Evolutionary conservation across 202 grass and related monocot genomes (phyloP), one percentile per base, ranked within the genome.

Genomic region (Panicum hallii): DNA sequence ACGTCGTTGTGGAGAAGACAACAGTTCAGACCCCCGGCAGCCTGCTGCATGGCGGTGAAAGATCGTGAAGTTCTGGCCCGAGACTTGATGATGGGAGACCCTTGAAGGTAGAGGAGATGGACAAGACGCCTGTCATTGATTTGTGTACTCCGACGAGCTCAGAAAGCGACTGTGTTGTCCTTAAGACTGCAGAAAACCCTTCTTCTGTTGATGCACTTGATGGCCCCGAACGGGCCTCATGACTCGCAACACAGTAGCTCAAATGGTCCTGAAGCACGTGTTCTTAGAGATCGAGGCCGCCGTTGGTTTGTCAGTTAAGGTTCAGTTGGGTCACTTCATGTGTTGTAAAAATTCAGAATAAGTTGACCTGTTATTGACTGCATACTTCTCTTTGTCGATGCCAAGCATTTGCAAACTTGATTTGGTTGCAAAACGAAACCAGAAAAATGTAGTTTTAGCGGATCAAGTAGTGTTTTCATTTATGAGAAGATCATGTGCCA

Each of bases 141-240:
- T 78, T 85, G 52, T 61, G 42, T 42, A 85, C 49, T 16, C 20
- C 52, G 30, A 56, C 63, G 67, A 85, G 13, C 57, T 85, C 83
- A 70, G 83, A 79, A 13, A 70, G 42, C 20, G 64, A 85, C 6
- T 79, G 43, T 26, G 54, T 12, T 11, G 60, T 84, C 5, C 48
- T 32, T 65, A 65, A 16, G 63, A 65, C 63, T 32, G 2, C 3
- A 6, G 26, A 0, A 63, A 15, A 32, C 26, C 56, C 54, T 60
- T 11, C 58, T 36, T 38, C 63, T 38, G 32, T n/a, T n/a, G n/a
- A n/a, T n/a, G n/a, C n/a, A n/a, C n/a, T 65, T 16, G 63, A 65
- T 65, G 14, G 63, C 32, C 61, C 32, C 6, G 17, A 16, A 65
- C 5, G 6, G 13, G 63, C 13, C 6, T 65, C 63, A 65, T 65